Evolutionary conservation across 345 rosid species (phyloP), one percentile per base, ranked within the genome.

Genomic region (Populus ilicifolia): DNA sequence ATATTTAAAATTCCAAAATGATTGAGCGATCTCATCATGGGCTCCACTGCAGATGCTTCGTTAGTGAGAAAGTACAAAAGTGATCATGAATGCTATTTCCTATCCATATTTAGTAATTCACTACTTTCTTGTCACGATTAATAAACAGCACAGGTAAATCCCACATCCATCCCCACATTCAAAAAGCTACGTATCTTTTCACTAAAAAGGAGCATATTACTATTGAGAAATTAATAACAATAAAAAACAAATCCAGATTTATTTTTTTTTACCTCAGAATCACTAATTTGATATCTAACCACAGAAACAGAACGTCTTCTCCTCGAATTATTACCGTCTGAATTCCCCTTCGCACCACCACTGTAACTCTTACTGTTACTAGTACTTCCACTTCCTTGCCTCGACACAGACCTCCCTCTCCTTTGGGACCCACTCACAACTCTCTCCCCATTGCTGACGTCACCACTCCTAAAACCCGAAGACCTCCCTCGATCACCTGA

Each of bases 321-420:
- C 80, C 97, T 83, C 52, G 88, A 80, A 74, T 79, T 85, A 62
- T 77, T 43, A 39, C 18, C 85, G 27, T 85, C 94, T 21, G 88
- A 76, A 74, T 72, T 72, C 16, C 76, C 80, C 85, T 84, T 87
- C 74, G 86, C 87, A 16, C 83, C 80, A 29, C 80, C 83, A 50
- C 86, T 75, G 66, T 69, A 43, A 44, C 50, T 23, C 50, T 84
- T 86, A 44, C 86, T 76, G 68, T 69, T 13, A 44, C 33, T 23
- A 43, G 81, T 85, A 59, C 81, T 80, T 8, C 23, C 75, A 66
- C 29, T 82, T 29, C 85, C 84, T 82, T 80, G 89, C 90, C 99
- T 95, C 70, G 96, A 86, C 2, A 89, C 96, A 72, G 99, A 90
- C 89, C 99, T 67, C 25, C 98, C 99, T 56, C 98, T 91, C 80